A percentile compares a stretch with the other conserved stretches of the same genome.
Evolutionary conservation across 352 stramenopile genomes (phyloP).

Genomic region (Globisporangium abappressorium): DNA sequence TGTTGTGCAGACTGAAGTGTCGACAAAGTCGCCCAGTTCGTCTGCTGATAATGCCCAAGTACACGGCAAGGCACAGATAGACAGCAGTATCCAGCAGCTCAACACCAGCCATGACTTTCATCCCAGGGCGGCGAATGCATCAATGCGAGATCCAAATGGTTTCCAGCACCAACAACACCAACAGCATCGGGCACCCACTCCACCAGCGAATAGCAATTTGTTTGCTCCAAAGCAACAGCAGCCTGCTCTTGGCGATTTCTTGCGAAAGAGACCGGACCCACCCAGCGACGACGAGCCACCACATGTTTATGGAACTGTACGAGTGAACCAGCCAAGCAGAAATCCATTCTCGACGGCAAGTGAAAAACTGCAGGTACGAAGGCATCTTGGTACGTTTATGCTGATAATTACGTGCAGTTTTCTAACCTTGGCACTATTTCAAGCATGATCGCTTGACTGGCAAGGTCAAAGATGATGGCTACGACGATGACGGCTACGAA

Average conservation of each 20-base stretch:
- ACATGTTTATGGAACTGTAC: not conserved
- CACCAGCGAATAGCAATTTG: not conserved
- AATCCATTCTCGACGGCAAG: constrained; percentile 75
- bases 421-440: not conserved
- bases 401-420: not conserved
- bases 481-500: constrained; percentile 23
- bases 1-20: constrained; percentile 8
- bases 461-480: constrained; percentile 25
- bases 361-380: constrained; percentile 55
- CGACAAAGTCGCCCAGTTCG: not conserved
- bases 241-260: constrained; percentile 31
- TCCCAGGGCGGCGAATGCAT: not conserved
- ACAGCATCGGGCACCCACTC: not conserved
- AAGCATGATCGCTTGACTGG: constrained; percentile 49
- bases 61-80: not conserved
- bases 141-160: not conserved
- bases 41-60: not conserved
- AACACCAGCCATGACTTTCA: not conserved
- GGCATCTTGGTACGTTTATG: not conserved
- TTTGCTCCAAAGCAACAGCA: constrained; percentile 12
- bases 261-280: constrained; percentile 30
- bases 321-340: constrained; percentile 12
- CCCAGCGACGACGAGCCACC: constrained; percentile 13
- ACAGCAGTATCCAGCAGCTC: not conserved
- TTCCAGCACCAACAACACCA: not conserved